Evolutionary conservation across 2,329 filamentous ascomycete genomes (phyloP).

Genomic region (Colletotrichum sp.): DNA sequence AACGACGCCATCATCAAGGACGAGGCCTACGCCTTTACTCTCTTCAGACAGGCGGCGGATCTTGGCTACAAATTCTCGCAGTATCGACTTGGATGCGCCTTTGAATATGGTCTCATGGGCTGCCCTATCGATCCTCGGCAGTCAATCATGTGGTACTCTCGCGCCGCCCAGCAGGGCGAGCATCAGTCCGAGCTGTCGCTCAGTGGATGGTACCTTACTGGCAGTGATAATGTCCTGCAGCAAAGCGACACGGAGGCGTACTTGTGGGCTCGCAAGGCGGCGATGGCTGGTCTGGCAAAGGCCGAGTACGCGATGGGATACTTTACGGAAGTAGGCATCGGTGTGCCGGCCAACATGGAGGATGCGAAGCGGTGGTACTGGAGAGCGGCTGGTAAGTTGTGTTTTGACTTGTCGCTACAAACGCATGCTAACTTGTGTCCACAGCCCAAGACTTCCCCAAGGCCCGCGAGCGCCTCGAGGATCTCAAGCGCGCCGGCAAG

Average conservation of each 20-base stretch:
- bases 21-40: conserved; percentile 76
- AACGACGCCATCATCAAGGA: conserved; percentile 81
- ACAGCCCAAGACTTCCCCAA: conserved; percentile 93
- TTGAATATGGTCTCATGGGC: conserved; percentile 86
- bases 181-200: conserved; percentile 88
- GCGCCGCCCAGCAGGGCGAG: conserved; percentile 89
- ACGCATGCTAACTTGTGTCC: conserved; percentile 28
- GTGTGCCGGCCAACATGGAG: conserved; percentile 82
- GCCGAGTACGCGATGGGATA: conserved; percentile 99
- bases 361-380: conserved; percentile 99
- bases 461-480: conserved; percentile 89
- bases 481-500: conserved; percentile 75
- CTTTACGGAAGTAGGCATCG: conserved; percentile 95
- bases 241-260: conserved; percentile 97
- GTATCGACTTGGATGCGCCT: conserved; percentile 84
- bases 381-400: conserved; percentile 85
- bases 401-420: not conserved
- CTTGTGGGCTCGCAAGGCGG: conserved; percentile 94
- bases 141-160: conserved; percentile 93
- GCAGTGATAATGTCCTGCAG: conserved; percentile 82
- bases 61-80: conserved; percentile 96
- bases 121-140: conserved; percentile 81
- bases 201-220: conserved; percentile 94
- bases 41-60: conserved; percentile 86
- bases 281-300: conserved; percentile 84